Conservation (phyloP, 176 grass and related monocot genomes). For the Ensete ventricosum region DNA sequence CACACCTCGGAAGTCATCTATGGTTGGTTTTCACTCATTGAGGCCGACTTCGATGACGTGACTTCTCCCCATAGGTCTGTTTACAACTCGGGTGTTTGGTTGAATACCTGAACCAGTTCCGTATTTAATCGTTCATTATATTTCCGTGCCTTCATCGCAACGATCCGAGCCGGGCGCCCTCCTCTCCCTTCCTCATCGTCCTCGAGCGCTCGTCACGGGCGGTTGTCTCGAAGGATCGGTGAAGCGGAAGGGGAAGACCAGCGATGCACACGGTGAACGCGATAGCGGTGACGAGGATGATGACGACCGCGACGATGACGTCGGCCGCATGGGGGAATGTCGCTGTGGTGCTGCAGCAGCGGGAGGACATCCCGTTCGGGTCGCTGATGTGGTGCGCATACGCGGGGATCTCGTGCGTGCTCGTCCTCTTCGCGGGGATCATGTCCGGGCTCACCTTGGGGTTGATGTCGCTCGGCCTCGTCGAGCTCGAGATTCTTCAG, state of each 20-base stretch:
- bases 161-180: background rate
- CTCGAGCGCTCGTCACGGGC: background rate
- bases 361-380: slow-evolving; percentile 72
- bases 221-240: background rate
- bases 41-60: too few species aligned
- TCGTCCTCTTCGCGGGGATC: slow-evolving; percentile 96
- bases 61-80: too few species aligned
- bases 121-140: too few species aligned
- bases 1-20: too few species aligned
- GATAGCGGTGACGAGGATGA: slow-evolving; percentile 44
- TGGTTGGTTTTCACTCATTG: too few species aligned
- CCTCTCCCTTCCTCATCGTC: background rate
- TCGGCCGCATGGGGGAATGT: slow-evolving; percentile 22
- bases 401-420: slow-evolving; percentile 70
- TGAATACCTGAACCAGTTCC: too few species aligned
- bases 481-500: slow-evolving; percentile 99
- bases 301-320: slow-evolving; percentile 31
- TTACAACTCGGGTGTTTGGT: too few species aligned
- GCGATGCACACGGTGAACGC: slow-evolving; percentile 25
- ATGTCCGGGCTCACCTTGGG: slow-evolving; percentile 99
- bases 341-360: slow-evolving; percentile 26
- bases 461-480: slow-evolving; percentile 95
- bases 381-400: slow-evolving; percentile 58
- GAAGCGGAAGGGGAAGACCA: slow-evolving; percentile 5
- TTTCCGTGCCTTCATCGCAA: too few species aligned